Evolutionary conservation across 176 grass and related monocot species (phyloP), one percentile per base, ranked within the genome.

Genomic region (Zea mays): DNA sequence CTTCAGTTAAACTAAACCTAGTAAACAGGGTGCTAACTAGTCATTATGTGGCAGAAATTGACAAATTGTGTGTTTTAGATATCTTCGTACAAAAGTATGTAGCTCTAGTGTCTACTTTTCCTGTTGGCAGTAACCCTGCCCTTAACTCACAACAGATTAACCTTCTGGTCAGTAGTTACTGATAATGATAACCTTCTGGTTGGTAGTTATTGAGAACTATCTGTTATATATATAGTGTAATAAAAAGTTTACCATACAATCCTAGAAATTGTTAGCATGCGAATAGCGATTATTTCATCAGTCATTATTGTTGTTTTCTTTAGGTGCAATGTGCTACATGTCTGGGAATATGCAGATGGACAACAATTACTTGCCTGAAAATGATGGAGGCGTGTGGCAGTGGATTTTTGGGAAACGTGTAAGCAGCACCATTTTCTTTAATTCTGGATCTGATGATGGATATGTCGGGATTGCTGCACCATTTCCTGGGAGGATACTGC

Each of bases 391-490:
- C 4, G 17, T 99, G 15, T 99, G 91, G 96, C 92, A 95, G 81
- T 92, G 96, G 92, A 65, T 99, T 85, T 99, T 99, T 87, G 96
- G 96, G 58, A 93, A 88, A 90, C 86, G 81, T 67, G 69, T 90
- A 35, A 86, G 79, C 81, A 99, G 85, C 79, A 86, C 78, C 15
- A 75, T 94, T 81, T 82, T 99, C 75, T 87, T 88, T 63, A 99
- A 99, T 85, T 61, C 77, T 86, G 81, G 82, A 33, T 60, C 75
- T 43, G 90, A 87, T 35, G 96, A 99, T 82, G 96, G 92, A 82
- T 99, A 90, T 89, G 92, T 99, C 42, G 96, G 89, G 65, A 90
- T 99, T 82, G 79, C 96, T 13, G 81, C 92, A 7, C 89, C 87
- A 76, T 94, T 86, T 88, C 89, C 85, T 81, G 85, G 89, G 81